A percentile compares a stretch with the other conserved stretches of the same genome.
These are phyloP conservation scores for Amauroascus niger DNA, from an alignment of 2,329 filamentous ascomycete genomes.

Conservation along the genomic window DNA sequence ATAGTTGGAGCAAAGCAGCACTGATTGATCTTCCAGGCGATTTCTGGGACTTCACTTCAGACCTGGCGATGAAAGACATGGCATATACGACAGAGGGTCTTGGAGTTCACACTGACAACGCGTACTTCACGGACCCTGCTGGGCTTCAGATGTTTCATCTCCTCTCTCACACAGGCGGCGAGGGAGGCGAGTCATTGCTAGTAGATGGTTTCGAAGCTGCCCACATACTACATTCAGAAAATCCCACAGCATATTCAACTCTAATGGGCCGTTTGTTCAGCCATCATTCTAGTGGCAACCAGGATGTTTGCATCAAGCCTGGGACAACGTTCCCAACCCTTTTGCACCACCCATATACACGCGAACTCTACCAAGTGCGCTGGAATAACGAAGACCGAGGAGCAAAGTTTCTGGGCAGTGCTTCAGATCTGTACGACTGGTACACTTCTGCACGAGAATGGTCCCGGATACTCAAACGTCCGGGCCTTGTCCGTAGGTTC, in stretches of 20 bases:
- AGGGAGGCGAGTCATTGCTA: slow-evolving; percentile 68
- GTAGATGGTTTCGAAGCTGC: slow-evolving; percentile 80
- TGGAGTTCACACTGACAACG: slow-evolving; percentile 82
- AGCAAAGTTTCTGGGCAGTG: slow-evolving; percentile 45
- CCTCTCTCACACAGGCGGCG: slow-evolving; percentile 58
- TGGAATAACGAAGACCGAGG: slow-evolving; percentile 94
- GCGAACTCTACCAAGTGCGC: slow-evolving; percentile 54
- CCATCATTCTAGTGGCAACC: slow-evolving; percentile 79
- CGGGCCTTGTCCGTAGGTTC: slow-evolving; percentile 63
- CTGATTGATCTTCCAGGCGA: slow-evolving; percentile 37
- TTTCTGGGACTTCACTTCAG: slow-evolving; percentile 80
- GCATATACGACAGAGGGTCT: slow-evolving; percentile 83
- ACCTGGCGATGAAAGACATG: slow-evolving; percentile 78
- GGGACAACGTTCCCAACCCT: slow-evolving; percentile 62
- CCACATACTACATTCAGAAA: slow-evolving; percentile 45
- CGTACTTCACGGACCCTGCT: slow-evolving; percentile 87
- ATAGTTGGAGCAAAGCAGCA: background rate
- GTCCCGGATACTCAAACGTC: slow-evolving; percentile 56
- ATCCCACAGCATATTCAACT: slow-evolving; percentile 47
- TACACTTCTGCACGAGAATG: slow-evolving; percentile 71
- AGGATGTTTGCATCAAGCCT: slow-evolving; percentile 70
- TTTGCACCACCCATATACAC: slow-evolving; percentile 43
- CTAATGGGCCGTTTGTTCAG: slow-evolving; percentile 53
- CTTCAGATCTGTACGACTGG: slow-evolving; percentile 53
- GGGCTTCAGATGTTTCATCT: slow-evolving; percentile 90